Conservation (phyloP, 768 basidiomycete genomes). For the Tricholoma hemisulphureum region DNA sequence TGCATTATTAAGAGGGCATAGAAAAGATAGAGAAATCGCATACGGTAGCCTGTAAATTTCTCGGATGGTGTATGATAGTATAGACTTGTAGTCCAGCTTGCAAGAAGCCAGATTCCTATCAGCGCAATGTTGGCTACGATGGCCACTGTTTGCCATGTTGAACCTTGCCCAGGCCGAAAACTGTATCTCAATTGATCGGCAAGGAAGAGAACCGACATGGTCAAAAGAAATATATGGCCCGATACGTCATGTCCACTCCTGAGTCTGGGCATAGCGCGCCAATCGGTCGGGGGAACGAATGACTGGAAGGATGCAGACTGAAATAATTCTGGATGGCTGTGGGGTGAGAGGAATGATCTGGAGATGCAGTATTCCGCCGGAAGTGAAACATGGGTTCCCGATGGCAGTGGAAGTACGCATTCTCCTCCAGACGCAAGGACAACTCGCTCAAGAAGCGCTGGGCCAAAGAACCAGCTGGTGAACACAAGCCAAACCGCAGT, state of each 20-base stretch:
- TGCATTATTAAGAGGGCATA: not conserved
- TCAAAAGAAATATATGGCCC: slow-evolving; percentile 89
- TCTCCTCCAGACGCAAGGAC: slow-evolving; percentile 67
- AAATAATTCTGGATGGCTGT: slow-evolving; percentile 67
- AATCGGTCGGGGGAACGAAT: slow-evolving; percentile 39
- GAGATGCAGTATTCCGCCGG: slow-evolving; percentile 58
- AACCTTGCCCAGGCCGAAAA: slow-evolving; percentile 41
- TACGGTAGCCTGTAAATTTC: slow-evolving; percentile 83
- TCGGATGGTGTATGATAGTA: slow-evolving; percentile 91
- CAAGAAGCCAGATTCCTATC: slow-evolving; percentile 68
- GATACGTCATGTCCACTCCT: slow-evolving; percentile 88
- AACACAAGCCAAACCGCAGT: slow-evolving; percentile 73
- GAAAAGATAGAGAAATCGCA: slow-evolving; percentile 29
- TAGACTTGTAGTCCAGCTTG: slow-evolving; percentile 74
- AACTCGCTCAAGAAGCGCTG: slow-evolving; percentile 68
- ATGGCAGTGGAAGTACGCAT: slow-evolving; percentile 66
- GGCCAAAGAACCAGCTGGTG: slow-evolving; percentile 88
- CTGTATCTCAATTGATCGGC: slow-evolving; percentile 68
- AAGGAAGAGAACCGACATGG: slow-evolving; percentile 75
- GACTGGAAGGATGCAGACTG: slow-evolving; percentile 29
- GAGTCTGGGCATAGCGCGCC: slow-evolving; percentile 57
- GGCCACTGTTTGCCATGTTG: slow-evolving; percentile 46
- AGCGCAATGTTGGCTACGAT: slow-evolving; percentile 45
- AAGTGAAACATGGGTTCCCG: slow-evolving; percentile 50
- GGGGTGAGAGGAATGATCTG: slow-evolving; percentile 49